A percentile compares a stretch with the other conserved stretches of the same genome.
These are phyloP conservation scores for Aspergillus ochraceoroseus DNA, from an alignment of 2,329 filamentous ascomycete species.

Conservation along the genomic window DNA sequence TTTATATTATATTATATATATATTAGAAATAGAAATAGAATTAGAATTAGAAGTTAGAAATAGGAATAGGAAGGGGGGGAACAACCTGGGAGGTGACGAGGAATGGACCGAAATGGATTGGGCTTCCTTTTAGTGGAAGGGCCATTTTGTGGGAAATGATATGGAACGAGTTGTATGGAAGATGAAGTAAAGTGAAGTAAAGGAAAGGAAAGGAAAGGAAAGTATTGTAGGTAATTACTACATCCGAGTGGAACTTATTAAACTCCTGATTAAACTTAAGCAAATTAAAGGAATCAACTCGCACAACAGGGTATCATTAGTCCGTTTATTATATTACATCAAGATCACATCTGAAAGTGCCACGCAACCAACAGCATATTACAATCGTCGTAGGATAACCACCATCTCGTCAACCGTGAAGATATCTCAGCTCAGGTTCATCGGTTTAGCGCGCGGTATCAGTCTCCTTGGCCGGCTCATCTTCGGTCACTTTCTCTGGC, in stretches of 20 bases:
- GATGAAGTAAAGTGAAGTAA: too few relatives aligned
- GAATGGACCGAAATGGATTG: constrained; percentile 68
- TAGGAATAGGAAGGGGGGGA: constrained; percentile 15
- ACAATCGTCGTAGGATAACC: constrained; percentile 18
- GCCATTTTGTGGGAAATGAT: constrained; percentile 12
- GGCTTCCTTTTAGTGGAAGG: constrained; percentile 28
- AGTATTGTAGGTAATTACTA: neutral
- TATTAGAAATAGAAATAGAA: neutral
- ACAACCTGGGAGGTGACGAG: constrained; percentile 72
- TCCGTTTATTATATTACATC: constrained; percentile 23
- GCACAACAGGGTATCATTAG: constrained; percentile 29
- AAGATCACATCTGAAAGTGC: constrained; percentile 8
- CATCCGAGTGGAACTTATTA: too few relatives aligned
- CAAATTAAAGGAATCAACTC: too few relatives aligned
- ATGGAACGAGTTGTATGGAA: neutral
- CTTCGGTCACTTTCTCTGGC: constrained; percentile 3
- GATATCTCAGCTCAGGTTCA: neutral
- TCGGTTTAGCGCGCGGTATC: neutral
- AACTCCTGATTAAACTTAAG: too few relatives aligned
- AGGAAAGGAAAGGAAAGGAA: neutral
- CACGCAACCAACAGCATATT: constrained; percentile 16
- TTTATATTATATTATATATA: constrained; percentile 1
- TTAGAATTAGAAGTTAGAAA: neutral
- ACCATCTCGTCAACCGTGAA: constrained; percentile 10
- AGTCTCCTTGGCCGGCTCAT: constrained; percentile 16